A percentile compares a stretch with the other conserved stretches of the same genome.
Conservation (phyloP, 1,284 basidiomycete genomes). For the Microbotryum violaceum region DNA sequence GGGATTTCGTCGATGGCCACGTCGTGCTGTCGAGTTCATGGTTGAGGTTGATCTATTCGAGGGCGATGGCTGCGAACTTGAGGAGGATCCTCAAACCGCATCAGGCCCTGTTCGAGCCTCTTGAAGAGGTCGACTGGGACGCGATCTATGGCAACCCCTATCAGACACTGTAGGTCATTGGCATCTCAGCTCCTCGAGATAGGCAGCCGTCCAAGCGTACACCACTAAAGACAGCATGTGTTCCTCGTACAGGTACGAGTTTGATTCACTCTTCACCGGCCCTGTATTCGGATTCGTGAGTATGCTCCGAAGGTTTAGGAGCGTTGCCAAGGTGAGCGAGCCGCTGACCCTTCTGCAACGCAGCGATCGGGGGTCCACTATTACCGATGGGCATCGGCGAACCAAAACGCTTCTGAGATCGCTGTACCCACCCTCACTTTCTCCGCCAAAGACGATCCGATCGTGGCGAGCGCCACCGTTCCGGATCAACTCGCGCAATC, state of each 20-base stretch:
- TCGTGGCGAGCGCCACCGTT: conserved; percentile 48
- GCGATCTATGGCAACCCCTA: conserved; percentile 30
- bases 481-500: conserved; percentile 44
- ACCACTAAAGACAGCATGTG: background rate
- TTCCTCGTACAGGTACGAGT: conserved; percentile 32
- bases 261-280: conserved; percentile 57
- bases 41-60: conserved; percentile 29
- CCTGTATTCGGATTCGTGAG: conserved; percentile 61
- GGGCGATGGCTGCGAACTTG: conserved; percentile 35
- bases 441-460: conserved; percentile 85
- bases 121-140: conserved; percentile 30
- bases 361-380: conserved; percentile 63
- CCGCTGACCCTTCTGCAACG: background rate
- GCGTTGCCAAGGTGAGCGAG: background rate
- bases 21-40: conserved; percentile 26
- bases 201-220: no score
- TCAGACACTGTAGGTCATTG: conserved; percentile 33
- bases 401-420: conserved; percentile 33
- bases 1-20: conserved; percentile 55
- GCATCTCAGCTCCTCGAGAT: no score
- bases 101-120: conserved; percentile 31
- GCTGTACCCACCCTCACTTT: conserved; percentile 57
- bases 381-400: conserved; percentile 48
- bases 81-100: conserved; percentile 58
- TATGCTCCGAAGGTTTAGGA: background rate